Conservation (phyloP, 2,329 filamentous ascomycete genomes). For the Colletotrichum graminicola region DNA sequence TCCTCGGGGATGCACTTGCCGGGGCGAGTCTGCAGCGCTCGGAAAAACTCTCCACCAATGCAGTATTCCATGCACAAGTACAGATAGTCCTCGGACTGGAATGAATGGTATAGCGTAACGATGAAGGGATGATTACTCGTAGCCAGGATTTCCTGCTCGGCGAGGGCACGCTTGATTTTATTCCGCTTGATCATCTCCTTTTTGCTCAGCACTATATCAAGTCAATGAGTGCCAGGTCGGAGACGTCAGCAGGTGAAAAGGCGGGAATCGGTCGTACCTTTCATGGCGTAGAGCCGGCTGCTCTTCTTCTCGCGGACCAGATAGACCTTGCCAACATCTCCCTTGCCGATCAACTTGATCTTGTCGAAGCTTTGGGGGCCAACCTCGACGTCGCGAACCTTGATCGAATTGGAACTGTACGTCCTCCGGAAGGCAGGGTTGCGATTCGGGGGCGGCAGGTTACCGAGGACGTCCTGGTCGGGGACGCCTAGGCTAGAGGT, state of each 20-base stretch:
- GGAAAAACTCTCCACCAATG: conserved; percentile 98
- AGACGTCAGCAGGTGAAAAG: background rate
- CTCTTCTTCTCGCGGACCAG: conserved; percentile 98
- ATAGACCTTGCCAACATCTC: conserved; percentile 98
- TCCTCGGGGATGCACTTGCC: conserved; percentile 98
- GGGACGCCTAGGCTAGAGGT: conserved; percentile 50
- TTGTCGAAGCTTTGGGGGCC: conserved; percentile 97
- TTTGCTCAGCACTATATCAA: conserved; percentile 86
- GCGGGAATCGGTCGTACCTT: conserved; percentile 72
- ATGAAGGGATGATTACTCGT: conserved; percentile 99
- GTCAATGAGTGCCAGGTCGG: conserved; percentile 55
- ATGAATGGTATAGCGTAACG: conserved; percentile 97
- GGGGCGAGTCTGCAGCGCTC: conserved; percentile 93
- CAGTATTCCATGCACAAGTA: conserved; percentile 99
- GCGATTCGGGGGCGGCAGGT: conserved; percentile 75
- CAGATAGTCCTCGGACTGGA: conserved; percentile 98
- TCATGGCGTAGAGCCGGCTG: conserved; percentile 95
- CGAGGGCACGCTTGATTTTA: conserved; percentile 98
- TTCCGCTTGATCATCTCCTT: conserved; percentile 99
- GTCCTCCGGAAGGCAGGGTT: conserved; percentile 88
- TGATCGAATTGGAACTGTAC: conserved; percentile 99
- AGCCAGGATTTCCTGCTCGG: conserved; percentile 96
- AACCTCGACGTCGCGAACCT: conserved; percentile 96
- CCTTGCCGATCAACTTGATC: conserved; percentile 99
- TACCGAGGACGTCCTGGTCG: conserved; percentile 66